A percentile compares a stretch with the other conserved stretches of the same genome.
Conservation (phyloP, 495 filamentous ascomycete species). For the Aspergillus nidulans region DNA sequence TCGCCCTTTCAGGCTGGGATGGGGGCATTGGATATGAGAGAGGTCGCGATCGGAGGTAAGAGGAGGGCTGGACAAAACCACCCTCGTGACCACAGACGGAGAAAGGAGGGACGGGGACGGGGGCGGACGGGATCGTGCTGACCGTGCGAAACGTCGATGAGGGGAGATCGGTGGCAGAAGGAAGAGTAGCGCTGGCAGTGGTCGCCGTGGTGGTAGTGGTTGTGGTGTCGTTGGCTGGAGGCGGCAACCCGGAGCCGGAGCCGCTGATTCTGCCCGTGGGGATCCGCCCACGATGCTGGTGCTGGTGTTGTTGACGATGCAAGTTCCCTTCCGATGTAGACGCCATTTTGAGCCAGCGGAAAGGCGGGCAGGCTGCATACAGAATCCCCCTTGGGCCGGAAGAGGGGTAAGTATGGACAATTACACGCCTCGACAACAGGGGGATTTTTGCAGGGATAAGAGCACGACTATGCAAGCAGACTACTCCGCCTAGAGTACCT, state of each 20-base stretch:
- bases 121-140: slow-evolving; percentile 3
- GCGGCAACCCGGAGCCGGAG: slow-evolving; percentile 16
- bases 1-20: slow-evolving; percentile 60
- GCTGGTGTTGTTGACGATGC: slow-evolving; percentile 9
- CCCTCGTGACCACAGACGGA: slow-evolving; percentile 41
- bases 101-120: slow-evolving; percentile 8
- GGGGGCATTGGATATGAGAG: slow-evolving; percentile 50
- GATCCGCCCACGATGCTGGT: slow-evolving; percentile 4
- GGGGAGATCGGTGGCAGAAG: neutral
- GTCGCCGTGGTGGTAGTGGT: slow-evolving; percentile 9
- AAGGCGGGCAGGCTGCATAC: neutral
- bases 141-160: slow-evolving; percentile 5
- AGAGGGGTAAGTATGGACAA: neutral
- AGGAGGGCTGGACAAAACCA: slow-evolving; percentile 73
- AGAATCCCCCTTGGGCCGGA: neutral
- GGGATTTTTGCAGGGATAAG: neutral
- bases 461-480: neutral
- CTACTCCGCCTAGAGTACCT: neutral
- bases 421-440: neutral
- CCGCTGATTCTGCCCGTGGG: slow-evolving; percentile 25
- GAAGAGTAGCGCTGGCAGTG: neutral
- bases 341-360: neutral
- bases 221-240: slow-evolving; percentile 15
- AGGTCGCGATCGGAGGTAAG: slow-evolving; percentile 69
- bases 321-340: neutral